phyloP scores from a whole-genome alignment of 2,329 filamentous ascomycete species.

The Ophiocordyceps camponoti-leonardi region DNA sequence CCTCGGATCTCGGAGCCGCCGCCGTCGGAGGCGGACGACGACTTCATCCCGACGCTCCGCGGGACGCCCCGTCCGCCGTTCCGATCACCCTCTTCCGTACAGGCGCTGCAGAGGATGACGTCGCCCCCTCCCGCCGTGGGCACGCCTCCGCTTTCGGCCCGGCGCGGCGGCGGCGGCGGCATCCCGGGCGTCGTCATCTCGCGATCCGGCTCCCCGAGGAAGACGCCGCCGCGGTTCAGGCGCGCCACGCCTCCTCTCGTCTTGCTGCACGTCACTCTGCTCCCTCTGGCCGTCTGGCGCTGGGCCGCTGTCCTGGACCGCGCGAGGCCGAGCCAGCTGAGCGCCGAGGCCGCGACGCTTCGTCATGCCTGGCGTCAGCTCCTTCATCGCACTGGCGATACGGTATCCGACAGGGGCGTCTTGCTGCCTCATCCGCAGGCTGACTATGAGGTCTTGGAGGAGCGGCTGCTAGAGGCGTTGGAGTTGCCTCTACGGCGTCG shows the following conservation, averaged over 20 bases:
- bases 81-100: constrained; percentile 50
- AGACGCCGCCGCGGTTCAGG: constrained; percentile 41
- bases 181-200: constrained; percentile 16
- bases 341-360: constrained; percentile 29
- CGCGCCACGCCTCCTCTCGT: constrained; percentile 48
- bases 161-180: too few relatives aligned
- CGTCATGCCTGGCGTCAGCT: constrained; percentile 49
- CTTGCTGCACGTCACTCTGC: constrained; percentile 58
- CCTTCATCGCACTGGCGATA: constrained; percentile 54
- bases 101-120: constrained; percentile 51
- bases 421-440: constrained; percentile 63
- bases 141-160: constrained; percentile 38
- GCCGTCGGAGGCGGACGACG: constrained; percentile 24
- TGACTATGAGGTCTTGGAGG: constrained; percentile 66
- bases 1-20: constrained; percentile 33
- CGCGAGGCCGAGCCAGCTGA: constrained; percentile 21
- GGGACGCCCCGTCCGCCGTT: constrained; percentile 46
- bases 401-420: constrained; percentile 55
- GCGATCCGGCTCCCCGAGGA: constrained; percentile 37
- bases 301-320: constrained; percentile 40
- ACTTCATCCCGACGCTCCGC: constrained; percentile 37
- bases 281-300: constrained; percentile 47
- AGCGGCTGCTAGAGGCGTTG: constrained; percentile 56
- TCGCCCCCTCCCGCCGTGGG: constrained; percentile 41
- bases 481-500: constrained; percentile 47